Evolutionary conservation across 169 alveolate species (phyloP), one percentile per base, ranked within the genome.

Genomic region (Eimeria acervulina): DNA sequence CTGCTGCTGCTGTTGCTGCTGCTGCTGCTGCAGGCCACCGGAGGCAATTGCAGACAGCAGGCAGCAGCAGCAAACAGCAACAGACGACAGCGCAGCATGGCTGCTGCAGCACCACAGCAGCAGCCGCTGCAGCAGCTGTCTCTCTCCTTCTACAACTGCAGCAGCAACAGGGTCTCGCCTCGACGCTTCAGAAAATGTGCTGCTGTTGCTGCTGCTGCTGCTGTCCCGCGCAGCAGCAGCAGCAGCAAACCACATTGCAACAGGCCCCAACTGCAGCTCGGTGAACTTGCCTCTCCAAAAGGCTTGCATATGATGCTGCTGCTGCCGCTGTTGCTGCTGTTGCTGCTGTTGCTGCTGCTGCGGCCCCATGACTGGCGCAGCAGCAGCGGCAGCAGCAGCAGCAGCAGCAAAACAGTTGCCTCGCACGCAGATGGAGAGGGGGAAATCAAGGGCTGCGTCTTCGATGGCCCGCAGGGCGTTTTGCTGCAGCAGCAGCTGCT

Each of bases 141-240:
- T 40, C 89, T 80, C 68, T 23, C 66, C 44, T 42, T 40, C 89
- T 6, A 66, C 89, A 40, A 80, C 55, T 7, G 55, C 55, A 47
- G 55, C 55, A 47, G 89, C 89, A 80, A 80, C 87, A 76, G 87
- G 61, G n/a, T n/a, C n/a, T n/a, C n/a, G n/a, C n/a, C n/a, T n/a
- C n/a, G n/a, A n/a, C n/a, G n/a, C n/a, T n/a, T n/a, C 28, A 55
- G 21, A n/a, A n/a, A n/a, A n/a, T n/a, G n/a, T n/a, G n/a, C n/a
- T n/a, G n/a, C n/a, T n/a, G n/a, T n/a, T n/a, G n/a, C n/a, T n/a
- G n/a, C n/a, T n/a, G n/a, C n/a, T n/a, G n/a, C n/a, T n/a, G n/a
- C n/a, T n/a, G n/a, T n/a, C n/a, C n/a, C n/a, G n/a, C n/a, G n/a
- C n/a, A n/a, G n/a, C n/a, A n/a, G n/a, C 55, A 47, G 55, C 55